Percentiles rank a stretch among this genome's conserved stretches.
phyloP scores from a whole-genome alignment of 176 grass and related monocot genomes.

The Elaeis guineensis region DNA sequence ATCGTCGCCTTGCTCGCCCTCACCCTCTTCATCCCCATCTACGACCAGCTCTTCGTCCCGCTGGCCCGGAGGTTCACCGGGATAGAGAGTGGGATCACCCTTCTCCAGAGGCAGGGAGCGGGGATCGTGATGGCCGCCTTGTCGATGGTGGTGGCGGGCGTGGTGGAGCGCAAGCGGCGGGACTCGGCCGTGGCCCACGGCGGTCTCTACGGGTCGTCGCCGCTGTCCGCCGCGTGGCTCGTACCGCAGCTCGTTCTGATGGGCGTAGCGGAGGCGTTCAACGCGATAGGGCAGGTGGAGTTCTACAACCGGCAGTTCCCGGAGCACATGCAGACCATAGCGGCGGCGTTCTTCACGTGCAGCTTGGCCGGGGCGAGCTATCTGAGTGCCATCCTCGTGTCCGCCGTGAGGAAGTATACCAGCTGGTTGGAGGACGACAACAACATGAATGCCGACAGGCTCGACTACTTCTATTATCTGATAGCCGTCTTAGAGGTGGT shows the following conservation, averaged over 20 bases:
- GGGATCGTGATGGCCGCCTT: conserved; percentile 35
- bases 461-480: too few species aligned
- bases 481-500: too few species aligned
- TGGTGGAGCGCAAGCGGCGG: conserved; percentile 51
- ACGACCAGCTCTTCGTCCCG: conserved; percentile 54
- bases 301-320: conserved; percentile 86
- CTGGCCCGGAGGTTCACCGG: conserved; percentile 37
- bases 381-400: conserved; percentile 36
- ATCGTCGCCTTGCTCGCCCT: conserved; percentile 41
- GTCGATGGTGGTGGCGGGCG: conserved; percentile 66
- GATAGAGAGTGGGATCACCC: conserved; percentile 52
- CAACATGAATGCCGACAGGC: not conserved
- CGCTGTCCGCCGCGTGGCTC: conserved; percentile 63
- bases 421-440: conserved; percentile 25
- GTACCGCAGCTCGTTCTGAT: conserved; percentile 60
- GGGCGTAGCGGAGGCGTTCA: conserved; percentile 58
- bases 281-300: conserved; percentile 64
- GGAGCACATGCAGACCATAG: conserved; percentile 65
- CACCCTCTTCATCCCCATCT: conserved; percentile 50
- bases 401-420: conserved; percentile 41
- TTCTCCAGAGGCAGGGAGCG: conserved; percentile 78
- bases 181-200: conserved; percentile 53
- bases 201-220: conserved; percentile 22
- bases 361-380: conserved; percentile 51
- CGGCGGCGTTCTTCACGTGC: conserved; percentile 47